Base-by-base conservation (phyloP, 2,329 filamentous ascomycete species). In the Thielaviopsis ethacetica region DNA sequence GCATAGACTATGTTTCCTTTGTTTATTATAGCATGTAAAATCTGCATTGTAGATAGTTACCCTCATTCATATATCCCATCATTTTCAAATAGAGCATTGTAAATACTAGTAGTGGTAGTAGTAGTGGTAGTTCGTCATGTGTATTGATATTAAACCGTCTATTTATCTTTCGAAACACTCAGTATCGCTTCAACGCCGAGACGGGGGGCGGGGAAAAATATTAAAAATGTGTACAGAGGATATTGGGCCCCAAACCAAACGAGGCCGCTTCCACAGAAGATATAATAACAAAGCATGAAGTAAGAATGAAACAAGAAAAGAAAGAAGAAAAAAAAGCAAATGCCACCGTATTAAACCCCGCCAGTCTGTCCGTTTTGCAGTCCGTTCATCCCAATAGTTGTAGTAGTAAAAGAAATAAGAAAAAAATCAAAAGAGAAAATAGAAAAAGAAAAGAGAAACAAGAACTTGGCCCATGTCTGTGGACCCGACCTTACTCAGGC, bases 401-500 rank as follows among this genome's bases (percentile, higher is more conserved):
- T 44, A 44, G n/a, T 44, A 21, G 44, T 49, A 19, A 49, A 49
- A 49, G n/a, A 49, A 21, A 49, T n/a, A 21, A 9, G 17, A 13
- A 49, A 21, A 49, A 21, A 7, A n/a, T 10, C 21, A 49, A 21
- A 21, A 49, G 21, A 49, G 6, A 21, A 21, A 49, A 57, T 9
- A 58, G 24, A 56, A 30, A 41, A 13, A 24, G 2, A 17, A 44
- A 22, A 22, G 30, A 56, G 24, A 10, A 22, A 21, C 15, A n/a
- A 19, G 24, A 53, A n/a, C 10, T 30, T 34, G 2, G 30, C 10
- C 53, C 22, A 34, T 30, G 12, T 57, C 1, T 19, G 12, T 6
- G 21, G 47, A 52, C 44, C 44, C 26, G 6, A 5, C 21, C 50
- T 59, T 59, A 61, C 60, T 61, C 60, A 6, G 91, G 89, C 79